Evolutionary conservation across 2,329 filamentous ascomycete genomes (phyloP), one percentile per base, ranked within the genome.

Genomic region (Neoascochyta sp.): DNA sequence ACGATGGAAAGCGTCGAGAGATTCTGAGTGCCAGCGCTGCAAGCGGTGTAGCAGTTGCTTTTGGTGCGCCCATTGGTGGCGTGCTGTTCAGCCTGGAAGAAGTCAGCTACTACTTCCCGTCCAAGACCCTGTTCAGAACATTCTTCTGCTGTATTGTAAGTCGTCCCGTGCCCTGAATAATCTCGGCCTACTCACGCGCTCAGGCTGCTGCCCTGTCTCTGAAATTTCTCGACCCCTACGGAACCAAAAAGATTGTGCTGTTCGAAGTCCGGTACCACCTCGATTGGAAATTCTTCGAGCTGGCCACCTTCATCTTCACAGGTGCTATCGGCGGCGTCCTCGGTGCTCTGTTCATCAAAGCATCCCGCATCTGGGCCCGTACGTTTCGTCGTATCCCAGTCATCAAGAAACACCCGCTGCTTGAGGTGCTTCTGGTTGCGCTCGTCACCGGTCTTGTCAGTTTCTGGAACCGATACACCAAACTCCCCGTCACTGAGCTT

Each of bases 341-440:
- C 7, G 92, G 92, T 9, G 92, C 92, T 2, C 64, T 95, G 2
- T 98, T 98, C 65, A 98, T 96, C 72, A 98, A 98, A 65, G 89
- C 88, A 2, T 94, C 87, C 24, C 80, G 84, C 40, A 68, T 84
- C 28, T 98, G 92, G 92, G 92, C 90, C 9, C 79, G 81, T 40
- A 84, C 81, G 0, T 96, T 98, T 67, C 80, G 92, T 23, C 82
- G 84, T 29, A 83, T 95, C 28, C 69, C 75, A 0, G 47, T 80
- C 29, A 89, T 96, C 66, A 95, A 95, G 65, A 73, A 72, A 29
- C 82, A 83, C 56, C 92, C 92, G 0, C 68, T 96, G 40, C 63
- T 95, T 8, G 92, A 98, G 60, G 90, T 98, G 1, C 68, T 89
- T 13, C 68, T 96, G 5, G 90, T 98, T 11, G 89, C 92, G 0